Percentiles rank a stretch among this genome's conserved stretches.
These are phyloP conservation scores for Fusarium zealandicum DNA, from an alignment of 2,329 filamentous ascomycete genomes.

Conservation along the genomic window DNA sequence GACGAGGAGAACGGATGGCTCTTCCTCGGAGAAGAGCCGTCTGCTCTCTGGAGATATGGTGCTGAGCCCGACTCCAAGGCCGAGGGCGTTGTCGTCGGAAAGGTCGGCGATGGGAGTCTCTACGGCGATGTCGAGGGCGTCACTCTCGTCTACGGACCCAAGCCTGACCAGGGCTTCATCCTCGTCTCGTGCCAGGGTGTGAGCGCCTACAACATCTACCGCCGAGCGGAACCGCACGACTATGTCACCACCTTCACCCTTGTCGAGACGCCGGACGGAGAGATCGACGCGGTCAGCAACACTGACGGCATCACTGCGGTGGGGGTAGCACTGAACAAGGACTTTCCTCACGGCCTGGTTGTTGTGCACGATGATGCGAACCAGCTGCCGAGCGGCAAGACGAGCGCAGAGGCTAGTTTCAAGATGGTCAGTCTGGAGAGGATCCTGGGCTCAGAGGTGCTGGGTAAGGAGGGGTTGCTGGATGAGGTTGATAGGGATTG, in stretches of 20 bases:
- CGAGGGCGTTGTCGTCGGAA: conserved; percentile 47
- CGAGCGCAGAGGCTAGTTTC: conserved; percentile 57
- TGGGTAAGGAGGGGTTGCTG: conserved; percentile 42
- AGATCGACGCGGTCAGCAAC: conserved; percentile 59
- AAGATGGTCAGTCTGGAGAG: conserved; percentile 56
- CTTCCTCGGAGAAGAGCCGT: conserved; percentile 60
- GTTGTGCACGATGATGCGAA: conserved; percentile 64
- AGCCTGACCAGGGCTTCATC: conserved; percentile 55
- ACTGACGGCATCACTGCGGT: conserved; percentile 61
- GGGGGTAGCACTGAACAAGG: conserved; percentile 50
- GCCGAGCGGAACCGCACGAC: conserved; percentile 55
- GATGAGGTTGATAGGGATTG: conserved; percentile 48
- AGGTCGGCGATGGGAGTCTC: conserved; percentile 56
- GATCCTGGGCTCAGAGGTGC: conserved; percentile 44
- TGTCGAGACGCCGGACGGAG: conserved; percentile 49
- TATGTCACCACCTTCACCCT: conserved; percentile 59
- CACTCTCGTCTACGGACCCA: conserved; percentile 56
- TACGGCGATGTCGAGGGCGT: conserved; percentile 63
- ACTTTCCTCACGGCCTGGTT: conserved; percentile 54
- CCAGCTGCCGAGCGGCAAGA: conserved; percentile 54
- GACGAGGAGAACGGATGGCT: conserved; percentile 60
- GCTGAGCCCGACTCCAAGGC: conserved; percentile 56
- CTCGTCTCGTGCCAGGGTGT: conserved; percentile 61
- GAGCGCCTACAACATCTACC: conserved; percentile 60
- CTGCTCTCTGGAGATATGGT: conserved; percentile 59